These are phyloP conservation scores for Lipomyces spencermartinsiae DNA, from an alignment of 805 yeast species.

Conservation along the genomic window DNA sequence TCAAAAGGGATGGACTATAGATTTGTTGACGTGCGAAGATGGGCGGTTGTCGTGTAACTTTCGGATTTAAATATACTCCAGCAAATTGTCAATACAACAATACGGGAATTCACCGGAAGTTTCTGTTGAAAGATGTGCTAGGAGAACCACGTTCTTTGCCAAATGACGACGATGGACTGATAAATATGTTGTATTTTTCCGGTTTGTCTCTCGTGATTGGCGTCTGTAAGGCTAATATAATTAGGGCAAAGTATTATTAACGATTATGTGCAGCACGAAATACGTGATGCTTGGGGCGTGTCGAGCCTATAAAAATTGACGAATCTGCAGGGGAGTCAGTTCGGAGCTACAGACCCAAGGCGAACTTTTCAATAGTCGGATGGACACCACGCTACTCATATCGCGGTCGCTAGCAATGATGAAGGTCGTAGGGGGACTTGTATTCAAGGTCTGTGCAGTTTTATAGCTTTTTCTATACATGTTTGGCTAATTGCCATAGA, in stretches of 20 bases:
- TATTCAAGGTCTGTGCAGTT: background rate
- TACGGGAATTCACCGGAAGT: background rate
- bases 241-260: no score
- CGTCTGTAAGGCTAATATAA: background rate
- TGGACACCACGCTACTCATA: background rate
- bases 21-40: slow-evolving; percentile 3
- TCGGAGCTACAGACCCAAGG: no score
- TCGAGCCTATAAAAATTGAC: no score
- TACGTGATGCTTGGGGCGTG: no score
- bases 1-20: background rate
- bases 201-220: background rate
- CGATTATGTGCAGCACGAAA: no score
- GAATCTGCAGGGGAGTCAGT: no score
- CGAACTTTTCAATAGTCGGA: no score
- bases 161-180: background rate
- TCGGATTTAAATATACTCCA: background rate
- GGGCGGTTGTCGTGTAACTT: background rate
- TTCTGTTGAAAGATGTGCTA: background rate
- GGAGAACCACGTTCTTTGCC: background rate
- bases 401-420: background rate
- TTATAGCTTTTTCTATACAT: background rate
- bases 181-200: background rate
- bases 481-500: background rate
- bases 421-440: background rate
- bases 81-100: background rate